These are phyloP conservation scores for Populus tomentosa DNA, from an alignment of 441 rosid species.

Conservation along the genomic window DNA sequence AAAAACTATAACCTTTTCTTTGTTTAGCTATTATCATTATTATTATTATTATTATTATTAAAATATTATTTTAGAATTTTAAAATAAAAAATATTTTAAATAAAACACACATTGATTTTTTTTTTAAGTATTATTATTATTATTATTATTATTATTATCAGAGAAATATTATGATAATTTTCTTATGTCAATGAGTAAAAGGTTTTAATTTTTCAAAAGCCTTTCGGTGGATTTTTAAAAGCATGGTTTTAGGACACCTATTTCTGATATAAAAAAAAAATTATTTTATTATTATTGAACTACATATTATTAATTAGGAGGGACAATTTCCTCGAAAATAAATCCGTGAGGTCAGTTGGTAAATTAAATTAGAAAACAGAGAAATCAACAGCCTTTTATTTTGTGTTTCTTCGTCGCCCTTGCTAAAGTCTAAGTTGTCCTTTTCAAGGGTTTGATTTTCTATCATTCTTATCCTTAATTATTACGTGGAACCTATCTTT, in stretches of 20 bases:
- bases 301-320: neutral
- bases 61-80: too few species aligned
- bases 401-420: neutral
- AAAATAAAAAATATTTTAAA: too few species aligned
- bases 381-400: too few species aligned
- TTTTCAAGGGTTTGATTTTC: neutral
- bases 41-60: too few species aligned
- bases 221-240: neutral
- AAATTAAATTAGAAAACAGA: too few species aligned
- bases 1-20: neutral
- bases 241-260: too few species aligned
- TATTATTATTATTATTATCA: neutral
- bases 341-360: neutral
- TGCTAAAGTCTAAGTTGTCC: neutral
- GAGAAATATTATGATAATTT: neutral
- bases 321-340: neutral
- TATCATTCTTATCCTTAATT: neutral
- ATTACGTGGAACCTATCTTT: neutral
- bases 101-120: neutral
- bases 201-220: neutral
- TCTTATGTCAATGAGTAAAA: neutral
- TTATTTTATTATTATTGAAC: neutral
- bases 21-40: neutral
- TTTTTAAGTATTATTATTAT: too few species aligned
- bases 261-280: too few species aligned